These are phyloP conservation scores for Chalciporus piperatoides DNA, from an alignment of 1,284 basidiomycete genomes.

Conservation along the genomic window DNA sequence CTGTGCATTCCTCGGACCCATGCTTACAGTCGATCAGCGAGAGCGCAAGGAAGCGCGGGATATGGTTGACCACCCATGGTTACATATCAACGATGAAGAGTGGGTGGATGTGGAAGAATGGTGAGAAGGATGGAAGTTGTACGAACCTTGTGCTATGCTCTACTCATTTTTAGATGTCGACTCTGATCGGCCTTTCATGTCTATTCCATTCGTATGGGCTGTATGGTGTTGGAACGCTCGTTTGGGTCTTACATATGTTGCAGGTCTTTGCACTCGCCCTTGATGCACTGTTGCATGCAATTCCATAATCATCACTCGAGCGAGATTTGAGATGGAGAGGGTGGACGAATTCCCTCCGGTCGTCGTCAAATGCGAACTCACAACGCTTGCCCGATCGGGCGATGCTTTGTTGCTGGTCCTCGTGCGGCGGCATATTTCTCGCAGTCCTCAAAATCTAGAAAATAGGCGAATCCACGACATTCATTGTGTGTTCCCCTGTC, in stretches of 20 bases:
- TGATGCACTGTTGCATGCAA: background rate
- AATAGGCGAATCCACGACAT: no score
- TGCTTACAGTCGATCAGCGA: slow-evolving; percentile 72
- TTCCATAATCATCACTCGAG: no score
- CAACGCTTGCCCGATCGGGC: no score
- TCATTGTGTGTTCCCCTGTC: no score
- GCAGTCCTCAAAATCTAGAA: no score
- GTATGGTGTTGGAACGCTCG: background rate
- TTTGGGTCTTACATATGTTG: slow-evolving; percentile 14
- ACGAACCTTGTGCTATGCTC: slow-evolving; percentile 1
- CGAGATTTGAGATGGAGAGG: no score
- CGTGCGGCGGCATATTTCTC: no score
- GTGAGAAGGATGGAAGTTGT: slow-evolving; percentile 28
- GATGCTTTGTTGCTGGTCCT: no score
- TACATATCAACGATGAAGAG: slow-evolving; percentile 49
- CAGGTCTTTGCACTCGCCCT: background rate
- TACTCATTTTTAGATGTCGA: slow-evolving; percentile 12
- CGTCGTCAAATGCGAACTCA: no score
- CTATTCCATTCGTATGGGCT: slow-evolving; percentile 3
- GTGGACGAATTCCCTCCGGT: no score
- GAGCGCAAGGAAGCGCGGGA: slow-evolving; percentile 70
- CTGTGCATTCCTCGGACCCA: slow-evolving; percentile 74
- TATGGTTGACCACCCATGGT: slow-evolving; percentile 72
- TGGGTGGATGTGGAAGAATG: slow-evolving; percentile 44
- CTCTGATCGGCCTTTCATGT: slow-evolving; percentile 3